A percentile compares a stretch with the other conserved stretches of the same genome.
These are phyloP conservation scores for Orbilia oligospora DNA, from an alignment of 2,329 filamentous ascomycete genomes.

Conservation along the genomic window DNA sequence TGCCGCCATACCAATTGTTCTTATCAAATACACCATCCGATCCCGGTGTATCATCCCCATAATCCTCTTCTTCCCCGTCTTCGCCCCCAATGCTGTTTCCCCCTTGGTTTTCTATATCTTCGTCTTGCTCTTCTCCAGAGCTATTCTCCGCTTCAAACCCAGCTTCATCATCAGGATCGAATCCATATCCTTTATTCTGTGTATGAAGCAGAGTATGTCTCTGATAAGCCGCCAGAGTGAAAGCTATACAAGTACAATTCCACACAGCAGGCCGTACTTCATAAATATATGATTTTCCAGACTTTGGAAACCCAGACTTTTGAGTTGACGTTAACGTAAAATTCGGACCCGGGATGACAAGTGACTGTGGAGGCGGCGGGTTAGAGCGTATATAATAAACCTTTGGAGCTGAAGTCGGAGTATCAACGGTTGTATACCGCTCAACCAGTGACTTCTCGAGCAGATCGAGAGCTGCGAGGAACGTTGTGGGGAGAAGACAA, in stretches of 20 bases:
- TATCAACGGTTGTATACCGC: constrained; percentile 65
- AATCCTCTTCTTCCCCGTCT: constrained; percentile 38
- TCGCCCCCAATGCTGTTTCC: constrained; percentile 60
- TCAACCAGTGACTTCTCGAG: constrained; percentile 83
- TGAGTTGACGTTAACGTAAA: constrained; percentile 62
- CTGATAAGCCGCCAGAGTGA: constrained; percentile 80
- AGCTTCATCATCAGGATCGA: constrained; percentile 64
- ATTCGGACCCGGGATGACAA: constrained; percentile 63
- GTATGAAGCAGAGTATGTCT: constrained; percentile 36
- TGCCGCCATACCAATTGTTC: constrained; percentile 66
- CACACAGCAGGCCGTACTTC: constrained; percentile 81
- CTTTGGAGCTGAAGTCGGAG: constrained; percentile 39
- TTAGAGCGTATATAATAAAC: constrained; percentile 78
- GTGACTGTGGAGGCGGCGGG: constrained; percentile 65
- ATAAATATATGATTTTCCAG: constrained; percentile 70
- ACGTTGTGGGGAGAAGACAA: constrained; percentile 77
- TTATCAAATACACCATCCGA: constrained; percentile 26
- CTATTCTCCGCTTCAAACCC: constrained; percentile 23
- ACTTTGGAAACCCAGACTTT: constrained; percentile 62
- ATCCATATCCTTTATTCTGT: constrained; percentile 48
- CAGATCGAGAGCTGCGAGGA: constrained; percentile 88
- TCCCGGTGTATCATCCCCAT: constrained; percentile 15
- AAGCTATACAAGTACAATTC: constrained; percentile 92
- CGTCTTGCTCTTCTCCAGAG: constrained; percentile 41
- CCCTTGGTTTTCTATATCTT: constrained; percentile 60